Base-by-base conservation (phyloP, 805 yeast species). In the Teunomyces aglyptinius region DNA sequence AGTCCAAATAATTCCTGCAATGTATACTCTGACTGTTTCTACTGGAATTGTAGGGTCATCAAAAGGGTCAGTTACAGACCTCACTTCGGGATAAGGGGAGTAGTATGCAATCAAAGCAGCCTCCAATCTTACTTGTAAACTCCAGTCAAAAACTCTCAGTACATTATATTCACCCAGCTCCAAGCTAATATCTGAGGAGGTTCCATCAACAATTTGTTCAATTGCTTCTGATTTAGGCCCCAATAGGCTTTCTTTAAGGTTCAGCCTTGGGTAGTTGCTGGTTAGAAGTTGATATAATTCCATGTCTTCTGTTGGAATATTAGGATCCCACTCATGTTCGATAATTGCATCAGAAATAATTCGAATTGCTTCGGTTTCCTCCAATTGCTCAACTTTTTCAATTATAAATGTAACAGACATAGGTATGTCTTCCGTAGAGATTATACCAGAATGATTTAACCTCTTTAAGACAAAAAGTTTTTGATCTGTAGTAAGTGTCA, bases 1-100 rank as follows among this genome's bases (percentile, higher is more conserved):
- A 5, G 96, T 73, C 76, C 82, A 74, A 34, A 78, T 55, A 2
- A 78, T 43, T 0, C 81, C 81, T 22, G 82, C 60, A 6, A 72
- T 58, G 71, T 83, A 82, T 53, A 78, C 78, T 43, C 86, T 69
- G 45, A 78, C 49, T 8, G 74, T 69, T 29, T 70, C 75, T 4
- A 53, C 60, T 2, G 67, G 65, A 12, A 63, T 47, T 1, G 51
- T 45, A 1, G 66, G 62, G 47, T 70, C 74, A 47, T 70, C 75
- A 47, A 50, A 65, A 4, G 73, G 72, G 38, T 69, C 73, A 2
- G 71, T 65, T 12, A 70, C 67, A 3, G 74, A 60, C 50, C 75
- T 54, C 4, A 69, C 63, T 46, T 70, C 76, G 2, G 74, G 71
- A 49, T 71, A 71, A 2, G 76, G 75, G 0, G 75, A 70, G 56